phyloP scores from a whole-genome alignment of 768 basidiomycete species.

The Termitomyces sp. region DNA sequence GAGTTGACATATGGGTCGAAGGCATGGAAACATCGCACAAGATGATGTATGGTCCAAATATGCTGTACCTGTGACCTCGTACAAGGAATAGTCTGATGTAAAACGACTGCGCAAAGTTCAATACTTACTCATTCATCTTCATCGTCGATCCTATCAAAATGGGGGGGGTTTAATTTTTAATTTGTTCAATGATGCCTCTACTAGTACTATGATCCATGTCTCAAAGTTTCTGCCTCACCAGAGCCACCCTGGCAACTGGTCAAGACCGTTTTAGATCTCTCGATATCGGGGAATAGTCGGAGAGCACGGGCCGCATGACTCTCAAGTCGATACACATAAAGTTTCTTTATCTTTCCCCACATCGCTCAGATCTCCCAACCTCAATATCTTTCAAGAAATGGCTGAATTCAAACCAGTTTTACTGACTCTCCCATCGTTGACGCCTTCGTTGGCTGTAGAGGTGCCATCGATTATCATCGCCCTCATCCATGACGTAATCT shows the following conservation, averaged over 20 bases:
- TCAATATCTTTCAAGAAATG: constrained; percentile 24
- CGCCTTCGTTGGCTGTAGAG: constrained; percentile 62
- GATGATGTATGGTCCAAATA: too few relatives aligned
- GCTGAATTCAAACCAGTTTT: constrained; percentile 49
- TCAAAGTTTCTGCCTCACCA: too few relatives aligned
- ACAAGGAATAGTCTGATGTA: too few relatives aligned
- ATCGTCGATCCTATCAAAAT: not conserved
- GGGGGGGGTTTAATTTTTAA: too few relatives aligned
- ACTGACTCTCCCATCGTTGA: constrained; percentile 50
- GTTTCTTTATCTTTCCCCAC: not conserved
- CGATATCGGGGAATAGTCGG: constrained; percentile 13
- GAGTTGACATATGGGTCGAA: too few relatives aligned
- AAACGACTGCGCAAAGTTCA: too few relatives aligned
- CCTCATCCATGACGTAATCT: not conserved
- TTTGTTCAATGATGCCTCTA: too few relatives aligned
- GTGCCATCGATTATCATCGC: constrained; percentile 22
- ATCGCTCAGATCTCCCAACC: not conserved
- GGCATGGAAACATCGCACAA: too few relatives aligned
- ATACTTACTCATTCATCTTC: too few relatives aligned
- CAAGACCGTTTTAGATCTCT: too few relatives aligned
- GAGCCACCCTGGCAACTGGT: not conserved
- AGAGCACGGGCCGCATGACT: constrained; percentile 6
- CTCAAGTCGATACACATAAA: not conserved
- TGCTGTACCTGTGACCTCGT: too few relatives aligned
- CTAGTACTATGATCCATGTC: too few relatives aligned